A percentile compares a stretch with the other conserved stretches of the same genome.
Conservation (phyloP, 495 filamentous ascomycete species). For the Neurospora tetraspora region DNA sequence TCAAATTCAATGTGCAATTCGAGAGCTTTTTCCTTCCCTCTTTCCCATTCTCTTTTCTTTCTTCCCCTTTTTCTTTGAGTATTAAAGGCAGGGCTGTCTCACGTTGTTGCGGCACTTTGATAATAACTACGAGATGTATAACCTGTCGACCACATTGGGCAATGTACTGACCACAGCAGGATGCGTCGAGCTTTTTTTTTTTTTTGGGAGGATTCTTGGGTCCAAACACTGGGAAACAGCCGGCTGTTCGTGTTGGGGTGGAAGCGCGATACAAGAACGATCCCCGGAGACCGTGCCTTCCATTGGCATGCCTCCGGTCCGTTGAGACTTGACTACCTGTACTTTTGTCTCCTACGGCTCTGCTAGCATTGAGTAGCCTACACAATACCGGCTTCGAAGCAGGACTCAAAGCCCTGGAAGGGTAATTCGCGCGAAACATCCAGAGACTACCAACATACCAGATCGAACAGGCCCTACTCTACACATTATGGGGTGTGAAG, state of each 20-base stretch:
- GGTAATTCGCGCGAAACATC: neutral
- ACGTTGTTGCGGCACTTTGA: neutral
- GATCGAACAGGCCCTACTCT: neutral
- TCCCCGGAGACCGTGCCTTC: neutral
- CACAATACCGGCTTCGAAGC: neutral
- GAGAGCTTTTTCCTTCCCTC: neutral
- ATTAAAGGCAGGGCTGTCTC: neutral
- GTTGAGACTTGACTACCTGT: neutral
- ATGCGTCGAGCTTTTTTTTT: neutral
- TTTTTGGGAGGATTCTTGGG: neutral
- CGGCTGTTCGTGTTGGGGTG: neutral
- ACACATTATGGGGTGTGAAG: neutral
- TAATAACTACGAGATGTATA: neutral
- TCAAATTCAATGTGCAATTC: neutral
- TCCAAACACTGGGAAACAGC: neutral
- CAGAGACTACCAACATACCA: neutral
- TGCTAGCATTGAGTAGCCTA: neutral
- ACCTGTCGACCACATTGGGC: neutral
- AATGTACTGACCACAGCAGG: neutral
- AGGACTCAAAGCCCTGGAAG: neutral
- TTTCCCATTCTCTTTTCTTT: too few relatives aligned
- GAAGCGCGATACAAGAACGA: neutral
- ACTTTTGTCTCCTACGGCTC: neutral
- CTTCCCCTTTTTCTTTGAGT: too few relatives aligned
- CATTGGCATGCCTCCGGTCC: neutral